Conservation (phyloP, 441 rosid genomes). For the Omphalea diandra region DNA sequence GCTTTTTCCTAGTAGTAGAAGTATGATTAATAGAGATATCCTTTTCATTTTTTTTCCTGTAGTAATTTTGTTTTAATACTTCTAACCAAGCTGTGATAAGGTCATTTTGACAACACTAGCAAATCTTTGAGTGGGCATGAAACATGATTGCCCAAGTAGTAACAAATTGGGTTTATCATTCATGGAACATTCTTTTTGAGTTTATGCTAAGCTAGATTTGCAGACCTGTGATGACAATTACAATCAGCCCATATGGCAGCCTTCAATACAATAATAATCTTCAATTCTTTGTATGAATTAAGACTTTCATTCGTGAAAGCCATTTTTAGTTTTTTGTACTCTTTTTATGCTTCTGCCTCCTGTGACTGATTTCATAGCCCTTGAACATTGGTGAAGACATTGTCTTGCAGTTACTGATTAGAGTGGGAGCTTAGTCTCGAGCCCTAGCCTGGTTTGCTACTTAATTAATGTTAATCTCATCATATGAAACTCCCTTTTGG, state of each 20-base stretch:
- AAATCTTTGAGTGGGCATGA: background rate
- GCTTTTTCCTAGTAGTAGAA: background rate
- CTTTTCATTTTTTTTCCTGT: background rate
- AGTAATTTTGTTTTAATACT: background rate
- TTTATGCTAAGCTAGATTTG: background rate
- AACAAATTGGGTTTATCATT: background rate
- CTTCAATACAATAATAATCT: background rate
- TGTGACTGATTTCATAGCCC: background rate
- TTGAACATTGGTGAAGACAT: background rate
- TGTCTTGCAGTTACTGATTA: background rate
- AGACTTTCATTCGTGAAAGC: background rate
- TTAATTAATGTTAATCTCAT: background rate
- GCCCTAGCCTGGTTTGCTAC: background rate
- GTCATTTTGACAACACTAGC: background rate
- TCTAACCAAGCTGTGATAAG: background rate
- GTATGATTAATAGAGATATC: background rate
- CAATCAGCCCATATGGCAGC: background rate
- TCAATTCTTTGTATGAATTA: background rate
- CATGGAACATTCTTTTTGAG: background rate
- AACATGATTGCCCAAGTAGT: background rate
- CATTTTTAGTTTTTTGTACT: background rate
- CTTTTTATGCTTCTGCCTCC: background rate
- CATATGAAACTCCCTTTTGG: background rate
- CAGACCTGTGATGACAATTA: background rate
- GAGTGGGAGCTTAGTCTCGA: background rate